Conservation (phyloP, 169 alveolate genomes). For the Plasmodium relictum region DNA sequence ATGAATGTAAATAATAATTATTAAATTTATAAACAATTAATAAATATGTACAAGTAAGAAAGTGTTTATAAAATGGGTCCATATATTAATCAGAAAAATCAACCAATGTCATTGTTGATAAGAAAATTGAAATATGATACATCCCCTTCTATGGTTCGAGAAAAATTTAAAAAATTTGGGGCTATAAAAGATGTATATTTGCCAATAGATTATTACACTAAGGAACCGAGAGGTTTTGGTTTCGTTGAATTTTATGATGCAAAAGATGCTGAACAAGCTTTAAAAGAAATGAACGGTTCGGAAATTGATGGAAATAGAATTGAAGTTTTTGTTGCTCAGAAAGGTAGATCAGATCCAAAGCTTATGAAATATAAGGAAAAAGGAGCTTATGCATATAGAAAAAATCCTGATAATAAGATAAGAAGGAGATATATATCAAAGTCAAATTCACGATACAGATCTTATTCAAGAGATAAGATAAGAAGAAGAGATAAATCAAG, state of each 20-base stretch:
- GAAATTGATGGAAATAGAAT: slow-evolving; percentile 85
- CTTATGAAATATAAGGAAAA: slow-evolving; percentile 72
- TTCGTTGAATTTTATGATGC: slow-evolving; percentile 89
- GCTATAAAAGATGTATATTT: slow-evolving; percentile 93
- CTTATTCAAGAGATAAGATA: slow-evolving; percentile 70
- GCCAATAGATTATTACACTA: slow-evolving; percentile 93
- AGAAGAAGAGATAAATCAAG: slow-evolving; percentile 69
- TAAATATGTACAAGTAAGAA: slow-evolving; percentile 7
- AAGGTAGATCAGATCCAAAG: slow-evolving; percentile 86
- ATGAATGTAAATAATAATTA: background rate
- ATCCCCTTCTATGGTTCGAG: slow-evolving; percentile 89
- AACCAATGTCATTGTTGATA: slow-evolving; percentile 87
- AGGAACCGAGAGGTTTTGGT: slow-evolving; percentile 93
- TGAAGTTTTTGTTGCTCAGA: slow-evolving; percentile 85
- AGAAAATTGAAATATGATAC: slow-evolving; percentile 88
- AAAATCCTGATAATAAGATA: slow-evolving; percentile 41
- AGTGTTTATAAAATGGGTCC: slow-evolving; percentile 59
- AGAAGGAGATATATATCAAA: slow-evolving; percentile 59
- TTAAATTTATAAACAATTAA: background rate
- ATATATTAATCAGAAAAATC: slow-evolving; percentile 72
- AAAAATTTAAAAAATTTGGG: slow-evolving; percentile 88
- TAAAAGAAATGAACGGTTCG: slow-evolving; percentile 87
- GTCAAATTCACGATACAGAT: slow-evolving; percentile 48
- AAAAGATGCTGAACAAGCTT: slow-evolving; percentile 90
- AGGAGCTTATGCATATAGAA: slow-evolving; percentile 64